Evolutionary conservation across 2,329 filamentous ascomycete species (phyloP).

Genomic region (Talaromyces sp.): DNA sequence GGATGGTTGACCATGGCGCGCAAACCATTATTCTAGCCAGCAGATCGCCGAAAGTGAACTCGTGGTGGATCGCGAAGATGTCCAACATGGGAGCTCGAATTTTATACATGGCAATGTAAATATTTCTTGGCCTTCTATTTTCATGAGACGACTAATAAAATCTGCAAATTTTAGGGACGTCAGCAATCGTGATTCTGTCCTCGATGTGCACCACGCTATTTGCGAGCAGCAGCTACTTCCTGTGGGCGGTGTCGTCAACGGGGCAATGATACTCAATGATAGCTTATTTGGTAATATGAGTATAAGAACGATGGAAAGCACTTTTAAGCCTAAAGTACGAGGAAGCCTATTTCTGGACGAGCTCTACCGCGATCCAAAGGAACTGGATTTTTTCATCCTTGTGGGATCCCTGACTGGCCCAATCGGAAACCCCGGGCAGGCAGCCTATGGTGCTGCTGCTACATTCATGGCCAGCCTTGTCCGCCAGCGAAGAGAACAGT

Average conservation of each 20-base stretch:
- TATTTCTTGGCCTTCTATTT: neutral
- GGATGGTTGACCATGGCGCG: conserved; percentile 25
- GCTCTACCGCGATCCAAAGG: conserved; percentile 14
- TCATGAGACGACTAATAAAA: neutral
- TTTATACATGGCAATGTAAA: conserved; percentile 10
- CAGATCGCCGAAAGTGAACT: conserved; percentile 19
- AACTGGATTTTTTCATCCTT: conserved; percentile 30
- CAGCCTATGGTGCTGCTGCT: conserved; percentile 35
- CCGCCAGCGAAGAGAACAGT: conserved; percentile 16
- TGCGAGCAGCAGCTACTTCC: conserved; percentile 11
- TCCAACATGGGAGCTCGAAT: conserved; percentile 8
- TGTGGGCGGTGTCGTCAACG: conserved; percentile 22
- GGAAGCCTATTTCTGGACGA: conserved; percentile 15
- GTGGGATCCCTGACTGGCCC: conserved; percentile 34
- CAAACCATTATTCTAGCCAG: conserved; percentile 24
- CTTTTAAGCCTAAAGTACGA: conserved; percentile 16
- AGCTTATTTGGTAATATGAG: conserved; percentile 12
- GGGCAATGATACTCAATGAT: conserved; percentile 19
- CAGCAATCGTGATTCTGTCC: conserved; percentile 1
- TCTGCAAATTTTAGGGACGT: neutral
- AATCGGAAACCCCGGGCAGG: conserved; percentile 34
- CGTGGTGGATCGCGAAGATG: conserved; percentile 15
- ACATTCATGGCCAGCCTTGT: conserved; percentile 30
- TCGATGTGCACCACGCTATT: neutral
- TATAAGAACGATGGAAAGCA: conserved; percentile 6